Base-by-base conservation (phyloP, 1,284 basidiomycete species). In the Thelephora terrestris region DNA sequence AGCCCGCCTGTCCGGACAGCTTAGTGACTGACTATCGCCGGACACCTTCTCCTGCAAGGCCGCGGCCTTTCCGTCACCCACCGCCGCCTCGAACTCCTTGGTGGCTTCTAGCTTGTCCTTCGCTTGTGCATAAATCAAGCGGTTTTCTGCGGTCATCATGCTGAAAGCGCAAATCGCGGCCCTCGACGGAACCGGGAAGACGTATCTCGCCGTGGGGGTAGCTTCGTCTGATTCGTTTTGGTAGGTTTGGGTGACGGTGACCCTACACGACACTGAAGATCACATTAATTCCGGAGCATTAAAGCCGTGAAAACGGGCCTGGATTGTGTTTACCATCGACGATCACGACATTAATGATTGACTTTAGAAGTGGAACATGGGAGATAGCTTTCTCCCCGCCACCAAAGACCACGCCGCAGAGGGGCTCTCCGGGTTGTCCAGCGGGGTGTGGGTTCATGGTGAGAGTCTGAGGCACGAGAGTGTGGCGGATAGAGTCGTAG, bases 161-260 rank as follows among this genome's bases (percentile, higher is more conserved):
- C 71, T 64, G 53, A 79, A 79, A 0, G 64, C 69, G 46, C 73
- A 76, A 3, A 78, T 68, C 0, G 73, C 72, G 0, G 70, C 69
- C n/a, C 61, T 64, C 1, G 71, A 75, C 1, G 80, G 81, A 1
- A 81, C 67, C 1, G 80, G 79, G 53, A 83, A 81, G 40, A 71
- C 64, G 57, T 80, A 83, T 35, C 72, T 70, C 7, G 74, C 75
- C 43, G 70, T 64, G 37, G 61, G 53, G 0, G 76, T 74, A 0
- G 65, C 49, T 14, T 53, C 50, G 14, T 57, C 51, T 1, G 61
- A 60, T 0, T 63, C 51, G 54, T 81, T 78, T 16, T 48, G 55
- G 56, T 73, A 83, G 0, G 55, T 59, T 51, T 82, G 79, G 0
- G 57, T 57, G n/a, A 83, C 56, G 0, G 67, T 64, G 6, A 80